Base-by-base conservation (phyloP, 2,329 filamentous ascomycete species). In the Talaromyces albobiverticillius region DNA sequence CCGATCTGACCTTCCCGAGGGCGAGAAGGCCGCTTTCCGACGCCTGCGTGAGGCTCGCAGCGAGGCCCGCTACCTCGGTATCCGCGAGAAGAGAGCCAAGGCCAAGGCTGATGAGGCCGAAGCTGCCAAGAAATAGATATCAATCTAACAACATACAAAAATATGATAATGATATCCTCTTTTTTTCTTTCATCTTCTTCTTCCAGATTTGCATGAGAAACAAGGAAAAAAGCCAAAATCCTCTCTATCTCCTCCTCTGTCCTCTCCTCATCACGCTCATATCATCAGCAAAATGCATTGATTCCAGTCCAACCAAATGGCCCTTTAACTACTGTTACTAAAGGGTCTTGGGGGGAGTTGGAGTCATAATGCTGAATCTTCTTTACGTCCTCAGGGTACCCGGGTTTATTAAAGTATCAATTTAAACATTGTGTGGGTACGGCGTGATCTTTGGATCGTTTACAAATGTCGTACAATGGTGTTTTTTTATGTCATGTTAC, bases 11-110 rank as follows among this genome's bases (percentile, higher is more conserved):
- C 75, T 96, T 68, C 86, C 88, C 76, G 82, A 86, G 76, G 76
- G 84, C 71, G 88, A 92, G 80, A 88, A 91, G 78, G 88, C 86
- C 76, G 94, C 92, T 62, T 97, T 89, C 86, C 82, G 82, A 74
- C 87, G 85, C 71, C 86, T 99, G 74, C 89, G 94, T 76, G 81
- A 88, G 66, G 86, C 89, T 66, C 87, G 94, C 79, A 86, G 85
- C 75, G 89, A 95, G 72, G 86, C 88, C 70, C 88, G 92, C 76
- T 81, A 88, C 71, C 77, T 83, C 62, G 94, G 94, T 79, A 83
- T 83, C 71, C 86, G 91, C 76, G 92, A 95, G 84, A 97, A 97
- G 91, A 87, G 94, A 72, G 86, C 82, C 68, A 89, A 87, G 83
- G 89, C 90, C 70, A 93, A 87, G 73, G 86, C 85, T 32, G 83